Conservation (phyloP, 257 asterid species). For the Ilex aquifolium region DNA sequence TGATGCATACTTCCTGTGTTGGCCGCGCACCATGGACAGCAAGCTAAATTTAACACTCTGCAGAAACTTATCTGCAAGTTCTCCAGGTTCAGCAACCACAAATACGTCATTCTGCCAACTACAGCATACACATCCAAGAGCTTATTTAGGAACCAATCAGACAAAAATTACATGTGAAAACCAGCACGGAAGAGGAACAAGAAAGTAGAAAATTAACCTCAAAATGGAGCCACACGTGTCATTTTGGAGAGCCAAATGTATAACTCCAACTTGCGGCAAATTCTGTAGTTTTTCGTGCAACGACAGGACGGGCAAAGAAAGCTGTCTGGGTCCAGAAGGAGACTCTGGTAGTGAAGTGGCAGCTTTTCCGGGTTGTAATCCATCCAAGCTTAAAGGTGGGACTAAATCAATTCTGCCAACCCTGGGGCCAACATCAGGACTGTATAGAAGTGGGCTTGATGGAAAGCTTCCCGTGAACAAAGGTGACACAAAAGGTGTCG, state of each 20-base stretch:
- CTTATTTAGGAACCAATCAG: constrained; percentile 12
- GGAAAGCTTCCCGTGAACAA: constrained; percentile 97
- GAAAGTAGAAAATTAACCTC: constrained; percentile 36
- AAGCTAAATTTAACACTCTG: constrained; percentile 81
- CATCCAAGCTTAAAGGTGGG: constrained; percentile 94
- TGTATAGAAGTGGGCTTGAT: constrained; percentile 70
- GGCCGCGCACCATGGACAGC: constrained; percentile 72
- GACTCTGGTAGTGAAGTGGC: constrained; percentile 75
- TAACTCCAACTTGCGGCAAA: constrained; percentile 86
- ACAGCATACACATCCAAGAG: constrained; percentile 13
- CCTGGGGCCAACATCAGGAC: constrained; percentile 81
- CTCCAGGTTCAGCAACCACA: constrained; percentile 99
- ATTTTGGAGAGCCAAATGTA: constrained; percentile 93
- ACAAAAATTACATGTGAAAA: constrained; percentile 1
- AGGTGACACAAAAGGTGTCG: constrained; percentile 82
- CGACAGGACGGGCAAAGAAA: constrained; percentile 51
- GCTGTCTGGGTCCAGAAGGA: constrained; percentile 69
- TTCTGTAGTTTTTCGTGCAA: constrained; percentile 78
- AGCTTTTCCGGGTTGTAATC: constrained; percentile 60
- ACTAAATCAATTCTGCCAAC: constrained; percentile 73
- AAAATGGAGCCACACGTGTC: constrained; percentile 83
- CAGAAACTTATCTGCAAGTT: constrained; percentile 83
- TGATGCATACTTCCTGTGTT: constrained; percentile 70
- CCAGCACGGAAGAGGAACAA: not conserved
- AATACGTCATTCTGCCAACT: constrained; percentile 99